Conservation (phyloP, 2,329 filamentous ascomycete species). For the Didymella segeticola region DNA sequence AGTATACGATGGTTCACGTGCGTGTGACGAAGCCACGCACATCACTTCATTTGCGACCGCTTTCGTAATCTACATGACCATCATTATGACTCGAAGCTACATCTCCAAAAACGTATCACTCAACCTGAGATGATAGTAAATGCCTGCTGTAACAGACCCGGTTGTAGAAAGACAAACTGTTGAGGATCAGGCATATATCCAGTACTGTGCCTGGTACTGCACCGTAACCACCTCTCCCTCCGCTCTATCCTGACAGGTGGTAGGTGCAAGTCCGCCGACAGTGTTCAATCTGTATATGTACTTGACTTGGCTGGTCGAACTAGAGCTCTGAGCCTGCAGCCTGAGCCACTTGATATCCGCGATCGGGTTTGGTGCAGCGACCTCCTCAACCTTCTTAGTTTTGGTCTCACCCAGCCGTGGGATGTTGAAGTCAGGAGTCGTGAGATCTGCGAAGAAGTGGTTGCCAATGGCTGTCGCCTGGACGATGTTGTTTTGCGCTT, state of each 20-base stretch:
- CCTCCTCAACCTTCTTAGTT: slow-evolving; percentile 68
- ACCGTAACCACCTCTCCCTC: slow-evolving; percentile 66
- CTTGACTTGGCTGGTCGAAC: slow-evolving; percentile 58
- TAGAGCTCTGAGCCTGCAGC: slow-evolving; percentile 58
- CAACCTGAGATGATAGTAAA: neutral
- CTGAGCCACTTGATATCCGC: slow-evolving; percentile 79
- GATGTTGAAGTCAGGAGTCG: slow-evolving; percentile 83
- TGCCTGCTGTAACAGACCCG: neutral
- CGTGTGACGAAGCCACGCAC: neutral
- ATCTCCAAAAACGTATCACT: neutral
- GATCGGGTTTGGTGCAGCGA: slow-evolving; percentile 67
- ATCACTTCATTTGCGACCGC: neutral
- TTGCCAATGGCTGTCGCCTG: slow-evolving; percentile 60
- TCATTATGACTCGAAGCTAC: neutral
- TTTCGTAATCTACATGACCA: neutral
- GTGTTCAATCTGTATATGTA: slow-evolving; percentile 86
- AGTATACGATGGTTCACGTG: neutral
- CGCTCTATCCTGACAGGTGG: slow-evolving; percentile 65
- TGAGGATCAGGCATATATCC: slow-evolving; percentile 56
- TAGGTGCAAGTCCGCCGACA: slow-evolving; percentile 77
- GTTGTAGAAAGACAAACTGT: neutral
- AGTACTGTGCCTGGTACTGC: slow-evolving; percentile 84
- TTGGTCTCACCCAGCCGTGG: slow-evolving; percentile 69
- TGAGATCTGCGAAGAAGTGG: slow-evolving; percentile 78
- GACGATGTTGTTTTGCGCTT: slow-evolving; percentile 27